Evolutionary conservation across 2,329 filamentous ascomycete species (phyloP).

Genomic region (Akanthomyces dipterigenus): DNA sequence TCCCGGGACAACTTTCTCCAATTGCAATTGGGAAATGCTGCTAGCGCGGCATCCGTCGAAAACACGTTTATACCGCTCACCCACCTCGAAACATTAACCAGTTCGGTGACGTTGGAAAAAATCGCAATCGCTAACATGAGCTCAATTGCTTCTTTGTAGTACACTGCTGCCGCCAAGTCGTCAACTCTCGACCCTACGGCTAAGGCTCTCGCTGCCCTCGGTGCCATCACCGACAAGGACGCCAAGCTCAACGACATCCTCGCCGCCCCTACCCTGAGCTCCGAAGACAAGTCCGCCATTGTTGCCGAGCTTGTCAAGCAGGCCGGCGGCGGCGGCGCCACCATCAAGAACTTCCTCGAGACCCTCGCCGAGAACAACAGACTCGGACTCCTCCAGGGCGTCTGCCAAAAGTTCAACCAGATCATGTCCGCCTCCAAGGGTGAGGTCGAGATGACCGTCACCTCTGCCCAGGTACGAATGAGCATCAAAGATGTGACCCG

Average conservation of each 20-base stretch:
- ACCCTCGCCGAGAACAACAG: conserved; percentile 97
- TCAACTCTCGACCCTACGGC: conserved; percentile 78
- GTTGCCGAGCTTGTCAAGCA: conserved; percentile 83
- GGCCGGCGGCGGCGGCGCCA: conserved; percentile 66
- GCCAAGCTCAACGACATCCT: conserved; percentile 73
- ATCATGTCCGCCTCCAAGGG: conserved; percentile 85
- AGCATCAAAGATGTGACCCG: not conserved
- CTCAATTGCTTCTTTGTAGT: conserved; percentile 51
- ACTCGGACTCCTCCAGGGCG: conserved; percentile 70
- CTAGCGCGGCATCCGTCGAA: not conserved
- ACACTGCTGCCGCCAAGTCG: conserved; percentile 90
- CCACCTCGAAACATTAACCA: not conserved
- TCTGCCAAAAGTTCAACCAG: conserved; percentile 79
- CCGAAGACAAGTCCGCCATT: conserved; percentile 77
- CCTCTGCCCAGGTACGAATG: conserved; percentile 70
- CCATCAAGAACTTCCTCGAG: conserved; percentile 87
- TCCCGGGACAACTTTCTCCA: not conserved
- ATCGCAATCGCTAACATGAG: conserved; percentile 15
- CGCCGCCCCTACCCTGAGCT: conserved; percentile 68
- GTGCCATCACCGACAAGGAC: conserved; percentile 71
- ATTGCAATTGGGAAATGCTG: not conserved
- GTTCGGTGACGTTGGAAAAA: not conserved
- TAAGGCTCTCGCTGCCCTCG: conserved; percentile 68
- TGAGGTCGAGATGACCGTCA: conserved; percentile 90
- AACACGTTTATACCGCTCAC: conserved; percentile 1